Evolutionary conservation across 2,329 filamentous ascomycete species (phyloP).

Genomic region (Penicillium crustosum): DNA sequence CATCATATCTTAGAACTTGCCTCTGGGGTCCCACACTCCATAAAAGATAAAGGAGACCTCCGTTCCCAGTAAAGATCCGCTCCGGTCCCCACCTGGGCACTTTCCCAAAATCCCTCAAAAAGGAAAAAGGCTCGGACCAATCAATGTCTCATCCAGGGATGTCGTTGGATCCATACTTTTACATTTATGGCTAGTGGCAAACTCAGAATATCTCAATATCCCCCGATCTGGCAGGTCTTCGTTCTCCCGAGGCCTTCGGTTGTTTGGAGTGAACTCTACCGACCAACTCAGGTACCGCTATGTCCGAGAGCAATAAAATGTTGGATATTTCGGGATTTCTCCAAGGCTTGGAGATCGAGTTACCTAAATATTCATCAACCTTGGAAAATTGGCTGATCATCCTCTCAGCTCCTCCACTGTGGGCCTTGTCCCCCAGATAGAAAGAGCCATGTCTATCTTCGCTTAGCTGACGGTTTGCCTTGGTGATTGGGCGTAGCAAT

Average conservation of each 20-base stretch:
- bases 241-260: too few relatives aligned
- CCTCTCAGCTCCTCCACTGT: slow-evolving; percentile 6
- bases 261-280: not conserved
- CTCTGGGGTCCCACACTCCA: not conserved
- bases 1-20: not conserved
- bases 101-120: slow-evolving; percentile 20
- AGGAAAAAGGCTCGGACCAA: slow-evolving; percentile 1
- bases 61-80: slow-evolving; percentile 22
- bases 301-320: too few relatives aligned
- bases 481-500: not conserved
- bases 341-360: too few relatives aligned
- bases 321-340: not conserved
- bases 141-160: not conserved
- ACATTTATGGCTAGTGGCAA: slow-evolving; percentile 7
- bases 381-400: not conserved
- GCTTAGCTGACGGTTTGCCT: not conserved
- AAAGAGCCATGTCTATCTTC: slow-evolving; percentile 2
- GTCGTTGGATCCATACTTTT: not conserved
- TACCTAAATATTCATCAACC: not conserved
- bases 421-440: not conserved
- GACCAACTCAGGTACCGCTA: not conserved
- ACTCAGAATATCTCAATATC: slow-evolving; percentile 9
- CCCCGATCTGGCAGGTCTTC: not conserved
- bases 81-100: slow-evolving; percentile 6
- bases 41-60: slow-evolving; percentile 6